Conservation (phyloP, 2,329 filamentous ascomycete genomes). For the Cordyceps javanica region DNA sequence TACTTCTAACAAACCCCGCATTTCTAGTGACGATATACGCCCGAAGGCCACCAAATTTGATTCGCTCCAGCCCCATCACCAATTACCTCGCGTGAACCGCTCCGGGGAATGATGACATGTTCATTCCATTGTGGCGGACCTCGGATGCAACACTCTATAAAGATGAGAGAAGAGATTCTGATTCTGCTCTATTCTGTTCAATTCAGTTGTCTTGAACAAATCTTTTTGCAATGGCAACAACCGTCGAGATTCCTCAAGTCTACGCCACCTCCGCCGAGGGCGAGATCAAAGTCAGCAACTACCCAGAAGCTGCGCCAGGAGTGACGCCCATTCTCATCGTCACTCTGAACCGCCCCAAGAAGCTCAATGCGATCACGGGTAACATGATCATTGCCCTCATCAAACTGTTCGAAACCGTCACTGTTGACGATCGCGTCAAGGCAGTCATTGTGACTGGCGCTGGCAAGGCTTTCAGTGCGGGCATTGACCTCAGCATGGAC, state of each 20-base stretch:
- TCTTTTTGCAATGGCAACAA: neutral
- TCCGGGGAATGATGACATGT: neutral
- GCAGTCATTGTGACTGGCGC: slow-evolving; percentile 55
- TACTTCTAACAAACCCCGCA: too few relatives aligned
- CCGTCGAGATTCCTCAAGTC: neutral
- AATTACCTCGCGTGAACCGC: neutral
- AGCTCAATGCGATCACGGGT: slow-evolving; percentile 47
- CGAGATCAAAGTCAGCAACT: slow-evolving; percentile 6
- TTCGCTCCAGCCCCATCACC: neutral
- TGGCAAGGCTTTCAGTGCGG: slow-evolving; percentile 58
- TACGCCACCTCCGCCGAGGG: slow-evolving; percentile 1
- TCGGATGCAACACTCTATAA: neutral
- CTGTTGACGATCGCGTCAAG: slow-evolving; percentile 47
- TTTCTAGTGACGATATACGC: too few relatives aligned
- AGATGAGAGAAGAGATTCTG: neutral
- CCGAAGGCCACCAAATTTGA: too few relatives aligned
- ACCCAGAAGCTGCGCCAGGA: neutral
- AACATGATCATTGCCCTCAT: slow-evolving; percentile 38
- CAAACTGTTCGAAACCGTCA: slow-evolving; percentile 47
- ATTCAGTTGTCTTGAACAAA: too few relatives aligned
- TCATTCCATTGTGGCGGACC: neutral
- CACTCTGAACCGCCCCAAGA: slow-evolving; percentile 47
- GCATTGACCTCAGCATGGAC: slow-evolving; percentile 44
- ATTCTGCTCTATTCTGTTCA: too few relatives aligned
- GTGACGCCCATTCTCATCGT: slow-evolving; percentile 34